Evolutionary conservation across 495 filamentous ascomycete species (phyloP), one percentile per base, ranked within the genome.

Genomic region (Talaromyces trachyspermus): DNA sequence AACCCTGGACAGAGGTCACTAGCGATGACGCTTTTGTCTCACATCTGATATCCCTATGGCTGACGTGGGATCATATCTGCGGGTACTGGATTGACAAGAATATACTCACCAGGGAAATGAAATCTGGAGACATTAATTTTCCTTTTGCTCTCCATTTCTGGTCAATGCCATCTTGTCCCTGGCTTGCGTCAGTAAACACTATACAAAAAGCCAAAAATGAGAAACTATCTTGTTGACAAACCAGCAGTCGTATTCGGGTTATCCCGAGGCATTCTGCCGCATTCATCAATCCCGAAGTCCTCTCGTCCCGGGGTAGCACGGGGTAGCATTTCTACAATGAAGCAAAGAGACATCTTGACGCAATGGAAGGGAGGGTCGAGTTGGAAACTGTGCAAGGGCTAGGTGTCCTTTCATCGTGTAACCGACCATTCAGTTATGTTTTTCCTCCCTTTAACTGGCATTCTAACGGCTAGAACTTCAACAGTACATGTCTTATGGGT

Each of bases 81-180:
- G 53, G 57, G 29, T 58, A 64, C 18, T 65, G 50, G 51, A 56
- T 74, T 27, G 62, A 70, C 29, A 55, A 58, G 5, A 56, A 68
- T 7, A 44, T 65, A 6, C 71, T 74, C 50, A 33, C 70, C 11
- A 40, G 52, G 9, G 65, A 66, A 45, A 66, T 71, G 56, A 48
- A 53, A 2, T 19, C 46, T 1, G 57, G 57, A 5, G 43, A 55
- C 1, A 25, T 58, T 7, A 41, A 54, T 4, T 57, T 53, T 1
- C 44, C 37, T 69, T 66, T 40, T 74, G 68, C 54, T 69, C 70
- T 2, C 55, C 68, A 0, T 59, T 71, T 35, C 60, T 74, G 7
- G 66, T 74, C 18, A 72, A 74, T 38, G 54, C 53, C n/a, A 58
- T 74, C 40, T 60, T 69, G 23, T 61, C 66, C 7, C 50, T 57